These are phyloP conservation scores for Aspergillus pseudoviridinutans DNA, from an alignment of 2,329 filamentous ascomycete species.

Conservation along the genomic window DNA sequence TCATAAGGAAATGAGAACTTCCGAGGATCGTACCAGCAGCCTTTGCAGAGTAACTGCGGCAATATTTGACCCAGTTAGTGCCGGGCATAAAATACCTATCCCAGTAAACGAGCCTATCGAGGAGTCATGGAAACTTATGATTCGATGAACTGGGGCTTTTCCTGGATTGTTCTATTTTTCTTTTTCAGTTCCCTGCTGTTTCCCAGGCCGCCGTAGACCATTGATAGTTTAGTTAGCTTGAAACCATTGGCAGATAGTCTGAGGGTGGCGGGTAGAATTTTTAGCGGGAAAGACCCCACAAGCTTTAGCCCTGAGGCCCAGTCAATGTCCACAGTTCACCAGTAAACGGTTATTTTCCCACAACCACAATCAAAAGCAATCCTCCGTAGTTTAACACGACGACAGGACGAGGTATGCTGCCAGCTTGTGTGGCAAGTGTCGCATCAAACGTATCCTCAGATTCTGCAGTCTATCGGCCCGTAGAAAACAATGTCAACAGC, in stretches of 20 bases:
- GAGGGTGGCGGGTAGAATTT: too few species aligned
- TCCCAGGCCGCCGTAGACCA: neutral
- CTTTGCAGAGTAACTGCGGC: neutral
- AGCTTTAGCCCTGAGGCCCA: neutral
- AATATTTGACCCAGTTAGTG: neutral
- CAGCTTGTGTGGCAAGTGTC: neutral
- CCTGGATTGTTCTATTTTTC: neutral
- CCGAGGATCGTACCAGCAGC: neutral
- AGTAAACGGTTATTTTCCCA: neutral
- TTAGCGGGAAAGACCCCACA: neutral
- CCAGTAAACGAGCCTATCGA: neutral
- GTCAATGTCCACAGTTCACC: neutral
- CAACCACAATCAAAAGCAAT: neutral
- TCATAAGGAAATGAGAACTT: neutral
- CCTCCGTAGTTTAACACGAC: neutral
- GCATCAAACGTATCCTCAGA: neutral
- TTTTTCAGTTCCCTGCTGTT: neutral
- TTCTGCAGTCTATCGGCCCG: neutral
- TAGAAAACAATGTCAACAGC: neutral
- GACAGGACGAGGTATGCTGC: neutral
- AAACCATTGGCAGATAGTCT: neutral
- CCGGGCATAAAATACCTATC: neutral
- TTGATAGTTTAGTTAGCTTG: neutral
- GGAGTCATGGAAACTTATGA: neutral
- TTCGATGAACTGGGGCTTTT: neutral